Evolutionary conservation across 2,329 filamentous ascomycete species (phyloP).

Genomic region (Penicillium sp.): DNA sequence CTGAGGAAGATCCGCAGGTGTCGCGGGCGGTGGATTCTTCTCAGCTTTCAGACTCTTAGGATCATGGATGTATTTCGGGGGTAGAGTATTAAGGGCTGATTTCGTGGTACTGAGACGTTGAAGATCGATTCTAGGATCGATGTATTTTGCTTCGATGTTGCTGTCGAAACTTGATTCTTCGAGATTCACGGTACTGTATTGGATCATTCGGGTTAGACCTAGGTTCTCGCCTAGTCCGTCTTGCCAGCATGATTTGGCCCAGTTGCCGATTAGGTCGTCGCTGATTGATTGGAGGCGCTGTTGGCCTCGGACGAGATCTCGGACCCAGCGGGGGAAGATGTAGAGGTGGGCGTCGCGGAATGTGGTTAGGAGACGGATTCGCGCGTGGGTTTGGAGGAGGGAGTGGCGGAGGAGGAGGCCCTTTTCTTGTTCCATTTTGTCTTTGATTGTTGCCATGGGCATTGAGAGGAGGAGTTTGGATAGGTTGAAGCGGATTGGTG

Average conservation of each 20-base stretch:
- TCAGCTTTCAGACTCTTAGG: not conserved
- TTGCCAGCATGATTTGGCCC: slow-evolving; percentile 6
- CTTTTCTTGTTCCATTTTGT: not conserved
- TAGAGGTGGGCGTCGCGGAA: slow-evolving; percentile 7
- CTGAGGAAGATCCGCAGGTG: not conserved
- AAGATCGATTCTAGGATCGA: not conserved
- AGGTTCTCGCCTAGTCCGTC: slow-evolving; percentile 1
- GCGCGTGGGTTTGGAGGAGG: not conserved
- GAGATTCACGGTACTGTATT: not conserved
- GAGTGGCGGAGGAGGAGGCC: not conserved
- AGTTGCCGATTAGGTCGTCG: slow-evolving; percentile 1
- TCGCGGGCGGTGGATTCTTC: not conserved
- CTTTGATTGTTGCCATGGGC: slow-evolving; percentile 4
- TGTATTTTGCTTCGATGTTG: not conserved
- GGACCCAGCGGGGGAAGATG: slow-evolving; percentile 1
- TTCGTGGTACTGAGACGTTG: not conserved
- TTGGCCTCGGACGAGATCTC: not conserved
- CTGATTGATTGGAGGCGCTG: not conserved
- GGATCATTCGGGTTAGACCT: not conserved
- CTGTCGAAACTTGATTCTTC: not conserved
- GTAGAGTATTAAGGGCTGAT: not conserved
- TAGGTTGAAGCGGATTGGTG: not conserved
- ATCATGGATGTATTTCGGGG: not conserved
- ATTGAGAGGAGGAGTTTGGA: slow-evolving; percentile 3
- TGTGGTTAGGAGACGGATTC: not conserved